Conservation (phyloP, 2,329 filamentous ascomycete species). For the Akanthomyces lecanii region DNA sequence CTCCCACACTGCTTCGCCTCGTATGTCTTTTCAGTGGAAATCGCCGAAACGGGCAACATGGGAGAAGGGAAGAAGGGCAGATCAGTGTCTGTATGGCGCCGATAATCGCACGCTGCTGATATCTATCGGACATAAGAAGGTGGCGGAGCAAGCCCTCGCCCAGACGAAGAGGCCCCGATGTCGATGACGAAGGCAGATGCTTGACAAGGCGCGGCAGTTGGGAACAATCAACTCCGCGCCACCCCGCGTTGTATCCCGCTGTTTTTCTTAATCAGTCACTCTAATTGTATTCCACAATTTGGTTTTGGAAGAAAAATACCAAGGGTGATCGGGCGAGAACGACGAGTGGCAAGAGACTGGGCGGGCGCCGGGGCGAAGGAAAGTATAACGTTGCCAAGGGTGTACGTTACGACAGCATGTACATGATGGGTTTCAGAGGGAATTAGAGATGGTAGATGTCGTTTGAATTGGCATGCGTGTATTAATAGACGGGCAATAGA, state of each 20-base stretch:
- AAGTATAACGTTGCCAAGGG: slow-evolving; percentile 1
- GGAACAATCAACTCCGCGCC: background rate
- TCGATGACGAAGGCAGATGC: background rate
- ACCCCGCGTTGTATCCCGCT: background rate
- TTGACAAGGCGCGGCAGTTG: background rate
- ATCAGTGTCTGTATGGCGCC: background rate
- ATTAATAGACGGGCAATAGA: background rate
- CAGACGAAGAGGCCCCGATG: background rate
- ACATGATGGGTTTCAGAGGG: background rate
- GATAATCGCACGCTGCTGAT: background rate
- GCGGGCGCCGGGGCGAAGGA: background rate
- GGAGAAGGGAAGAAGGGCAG: background rate
- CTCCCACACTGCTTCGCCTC: background rate
- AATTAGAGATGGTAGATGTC: background rate
- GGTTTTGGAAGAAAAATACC: too few relatives aligned
- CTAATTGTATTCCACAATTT: background rate
- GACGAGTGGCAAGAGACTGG: background rate
- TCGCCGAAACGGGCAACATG: background rate
- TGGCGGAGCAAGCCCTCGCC: background rate
- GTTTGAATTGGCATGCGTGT: too few relatives aligned
- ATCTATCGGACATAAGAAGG: background rate
- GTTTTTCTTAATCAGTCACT: background rate
- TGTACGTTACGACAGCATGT: slow-evolving; percentile 2
- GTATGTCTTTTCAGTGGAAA: background rate
- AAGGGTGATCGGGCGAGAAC: background rate